Evolutionary conservation across 768 basidiomycete genomes (phyloP), one percentile per base, ranked within the genome.

Genomic region (Holtermannia corniformis): DNA sequence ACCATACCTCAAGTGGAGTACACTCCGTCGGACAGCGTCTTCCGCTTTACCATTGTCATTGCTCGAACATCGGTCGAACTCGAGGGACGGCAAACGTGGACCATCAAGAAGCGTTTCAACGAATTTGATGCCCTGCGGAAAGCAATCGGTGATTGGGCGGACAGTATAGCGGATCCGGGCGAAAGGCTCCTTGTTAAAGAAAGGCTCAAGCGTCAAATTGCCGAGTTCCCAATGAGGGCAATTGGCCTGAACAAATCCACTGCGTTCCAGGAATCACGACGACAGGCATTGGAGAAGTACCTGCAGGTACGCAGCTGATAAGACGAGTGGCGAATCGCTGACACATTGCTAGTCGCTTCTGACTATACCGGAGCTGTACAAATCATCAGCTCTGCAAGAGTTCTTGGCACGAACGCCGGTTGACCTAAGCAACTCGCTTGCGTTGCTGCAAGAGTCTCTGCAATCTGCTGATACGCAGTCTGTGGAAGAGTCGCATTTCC

Each of bases 191-290:
- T 37, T 75, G 7, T 58, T n/a, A n/a, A 80, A 5, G 83, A 57
- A 14, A 58, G 60, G 14, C 19, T 67, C n/a, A 60, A 50, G 43
- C 28, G 86, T 21, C 79, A 80, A 57, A 77, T 77, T 55, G 77
- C 91, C 44, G 91, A 96, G 58, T 86, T 99, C 60, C 95, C 95
- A 3, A 86, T 87, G 0, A 97, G 96, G 72, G 81, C 85, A n/a
- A 76, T 97, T 11, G 89, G 96, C 11, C 79, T 87, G 3, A 79
- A 83, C n/a, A 75, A 95, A 48, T 87, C 89, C 19, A 82, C 81
- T n/a, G 84, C 78, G 61, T 92, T 95, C 64, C 78, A 97, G 48
- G 92, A 97, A 61, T 79, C 79, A 12, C 78, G 95, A 49, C 79
- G 83, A 51, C 73, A 76, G 26, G 86, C 83, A 0, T 65, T 99